Evolutionary conservation across 768 basidiomycete species (phyloP), one percentile per base, ranked within the genome.

Genomic region (Boletus vermiculosoides): DNA sequence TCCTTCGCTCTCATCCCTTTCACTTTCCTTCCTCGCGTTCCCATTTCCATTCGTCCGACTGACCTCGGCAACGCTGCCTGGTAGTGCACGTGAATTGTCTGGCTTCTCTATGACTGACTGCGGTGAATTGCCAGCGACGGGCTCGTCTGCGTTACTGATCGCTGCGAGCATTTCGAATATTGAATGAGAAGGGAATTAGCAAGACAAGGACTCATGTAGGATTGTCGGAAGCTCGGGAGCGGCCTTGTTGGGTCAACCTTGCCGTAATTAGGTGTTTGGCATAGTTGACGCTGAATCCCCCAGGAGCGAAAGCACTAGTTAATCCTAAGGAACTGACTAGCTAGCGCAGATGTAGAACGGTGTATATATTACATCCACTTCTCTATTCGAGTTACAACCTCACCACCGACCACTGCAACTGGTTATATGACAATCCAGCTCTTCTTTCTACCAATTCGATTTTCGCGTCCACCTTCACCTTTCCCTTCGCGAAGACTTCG

Each of bases 401-500:
- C 23, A 57, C 54, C 18, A 63, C 62, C 13, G 37, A 75, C 78
- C 65, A 70, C 62, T 60, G 58, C 42, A 66, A 12, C n/a, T 40
- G 48, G 42, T 28, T 1, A 23, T 67, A 67, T 7, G 6, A 8
- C 0, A 41, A n/a, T 8, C 20, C 52, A 8, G 2, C 13, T 3
- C 3, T 2, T 28, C 7, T 22, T 10, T 44, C 54, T 7, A 41
- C 25, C 36, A 1, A 2, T 1, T 56, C 50, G 1, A 66, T 2
- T 15, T 23, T 56, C 22, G n/a, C 39, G 1, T 56, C 40, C 5
- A 49, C 62, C 44, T 3, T 54, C 7, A 67, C 66, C 1, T 42
- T 34, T 11, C 62, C 65, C 30, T 61, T 49, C 8, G 22, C 39
- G 25, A 79, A 77, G 0, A 76, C 64, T 18, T 63, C 66, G 1